phyloP scores from a whole-genome alignment of 352 stramenopile genomes.

The Peronospora belbahrii region DNA sequence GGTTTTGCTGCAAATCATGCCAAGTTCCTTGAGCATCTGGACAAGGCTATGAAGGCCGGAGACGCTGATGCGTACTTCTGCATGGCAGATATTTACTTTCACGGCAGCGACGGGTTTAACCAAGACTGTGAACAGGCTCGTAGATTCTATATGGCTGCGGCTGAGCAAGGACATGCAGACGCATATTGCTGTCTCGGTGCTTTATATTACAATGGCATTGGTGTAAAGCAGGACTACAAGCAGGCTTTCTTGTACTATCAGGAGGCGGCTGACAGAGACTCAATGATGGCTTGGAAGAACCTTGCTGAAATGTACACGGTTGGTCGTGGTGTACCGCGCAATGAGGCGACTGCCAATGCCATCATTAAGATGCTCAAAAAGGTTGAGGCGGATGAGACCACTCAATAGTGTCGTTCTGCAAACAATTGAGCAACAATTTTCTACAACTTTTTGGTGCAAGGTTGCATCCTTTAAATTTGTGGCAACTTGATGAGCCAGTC shows the following conservation, averaged over 20 bases:
- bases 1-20: conserved; percentile 36
- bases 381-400: conserved; percentile 25
- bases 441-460: conserved; percentile 5
- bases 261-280: conserved; percentile 73
- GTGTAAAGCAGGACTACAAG: conserved; percentile 59
- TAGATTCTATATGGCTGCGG: conserved; percentile 62
- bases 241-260: conserved; percentile 85
- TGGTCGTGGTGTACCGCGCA: conserved; percentile 67
- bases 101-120: conserved; percentile 69
- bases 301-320: conserved; percentile 82
- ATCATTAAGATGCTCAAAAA: conserved; percentile 85
- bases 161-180: conserved; percentile 55
- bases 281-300: conserved; percentile 85
- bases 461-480: conserved; percentile 19
- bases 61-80: conserved; percentile 77
- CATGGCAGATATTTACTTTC: conserved; percentile 83
- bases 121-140: conserved; percentile 62
- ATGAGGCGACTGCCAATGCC: conserved; percentile 65
- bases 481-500: conserved; percentile 64
- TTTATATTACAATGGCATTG: conserved; percentile 71
- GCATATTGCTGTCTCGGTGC: conserved; percentile 75
- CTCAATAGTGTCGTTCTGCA: not conserved
- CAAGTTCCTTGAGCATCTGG: conserved; percentile 59
- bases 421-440: conserved; percentile 8
- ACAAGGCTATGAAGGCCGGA: conserved; percentile 47